A percentile compares a stretch with the other conserved stretches of the same genome.
These are phyloP conservation scores for Colletotrichum cuscutae DNA, from an alignment of 2,329 filamentous ascomycete species.

Conservation along the genomic window DNA sequence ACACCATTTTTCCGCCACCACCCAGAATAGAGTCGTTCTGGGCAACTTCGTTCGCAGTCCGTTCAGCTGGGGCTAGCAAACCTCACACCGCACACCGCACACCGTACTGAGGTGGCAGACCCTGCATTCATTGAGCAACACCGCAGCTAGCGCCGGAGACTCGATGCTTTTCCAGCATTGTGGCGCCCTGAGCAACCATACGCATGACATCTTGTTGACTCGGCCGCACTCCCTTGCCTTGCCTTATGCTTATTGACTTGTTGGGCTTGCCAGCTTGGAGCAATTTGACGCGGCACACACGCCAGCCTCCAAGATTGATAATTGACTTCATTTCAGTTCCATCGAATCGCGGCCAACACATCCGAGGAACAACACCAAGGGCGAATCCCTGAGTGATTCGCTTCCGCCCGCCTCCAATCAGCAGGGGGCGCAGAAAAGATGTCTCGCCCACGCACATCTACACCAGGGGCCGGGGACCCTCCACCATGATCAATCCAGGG, in stretches of 20 bases:
- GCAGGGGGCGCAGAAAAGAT: constrained; percentile 4
- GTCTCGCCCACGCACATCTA: constrained; percentile 12
- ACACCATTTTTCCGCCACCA: background rate
- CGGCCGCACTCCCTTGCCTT: background rate
- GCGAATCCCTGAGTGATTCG: constrained; percentile 31
- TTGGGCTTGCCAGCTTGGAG: background rate
- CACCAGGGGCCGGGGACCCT: constrained; percentile 1
- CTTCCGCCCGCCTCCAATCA: constrained; percentile 24
- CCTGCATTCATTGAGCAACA: background rate
- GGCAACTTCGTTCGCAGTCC: constrained; percentile 6
- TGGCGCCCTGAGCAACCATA: constrained; percentile 3
- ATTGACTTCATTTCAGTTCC: constrained; percentile 10
- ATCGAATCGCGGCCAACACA: constrained; percentile 10
- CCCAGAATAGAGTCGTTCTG: background rate
- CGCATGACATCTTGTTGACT: background rate
- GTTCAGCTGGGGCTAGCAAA: constrained; percentile 4
- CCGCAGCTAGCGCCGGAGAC: constrained; percentile 10
- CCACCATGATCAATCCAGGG: background rate
- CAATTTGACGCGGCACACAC: background rate
- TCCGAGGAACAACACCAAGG: constrained; percentile 8
- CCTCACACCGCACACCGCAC: constrained; percentile 8
- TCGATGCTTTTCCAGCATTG: constrained; percentile 3
- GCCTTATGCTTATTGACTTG: background rate
- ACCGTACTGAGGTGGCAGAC: constrained; percentile 6
- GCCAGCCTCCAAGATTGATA: background rate